Evolutionary conservation across 2,329 filamentous ascomycete genomes (phyloP), one percentile per base, ranked within the genome.

Genomic region (Paramyrothecium sp.): DNA sequence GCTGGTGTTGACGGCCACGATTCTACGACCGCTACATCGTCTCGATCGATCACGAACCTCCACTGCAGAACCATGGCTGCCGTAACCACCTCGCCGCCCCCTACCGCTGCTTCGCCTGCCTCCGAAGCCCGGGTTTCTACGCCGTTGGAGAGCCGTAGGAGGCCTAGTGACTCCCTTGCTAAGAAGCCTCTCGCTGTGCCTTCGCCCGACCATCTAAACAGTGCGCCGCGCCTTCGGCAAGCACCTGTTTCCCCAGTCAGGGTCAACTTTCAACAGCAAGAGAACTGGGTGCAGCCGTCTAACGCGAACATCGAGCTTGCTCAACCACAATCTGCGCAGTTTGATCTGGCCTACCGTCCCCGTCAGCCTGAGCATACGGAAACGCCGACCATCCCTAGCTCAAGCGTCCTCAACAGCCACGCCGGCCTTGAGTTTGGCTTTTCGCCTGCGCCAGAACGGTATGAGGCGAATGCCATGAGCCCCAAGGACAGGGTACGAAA

Each of bases 181-280:
- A 65, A 73, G 56, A 77, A 75, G 57, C 74, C 75, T n/a, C 61
- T 78, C 38, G 67, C 74, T 26, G 62, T 69, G 17, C 56, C 70
- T n/a, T 57, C 62, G 51, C 38, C 38, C 38, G 56, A 68, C 51
- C 60, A 64, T 19, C 54, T 61, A 22, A 56, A 61, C 44, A 74
- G 74, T 53, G 75, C 76, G 20, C 75, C 80, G 22, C 75, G 76
- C 58, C 72, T 85, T 58, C 78, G 79, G 59, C 77, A 81, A 53
- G 76, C 78, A 17, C 83, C 84, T 30, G 74, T 80, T 26, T 86
- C 84, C 46, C 83, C 85, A 19, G 81, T 84, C 56, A 78, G 74
- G 57, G 77, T 86, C 55, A 84, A 81, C 64, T 79, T 82, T 56
- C 80, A 81, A 53, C n/a, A n/a, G n/a, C 71, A 76, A 22, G 81